Evolutionary conservation across 768 basidiomycete species (phyloP).

Genomic region (Russula earlei): DNA sequence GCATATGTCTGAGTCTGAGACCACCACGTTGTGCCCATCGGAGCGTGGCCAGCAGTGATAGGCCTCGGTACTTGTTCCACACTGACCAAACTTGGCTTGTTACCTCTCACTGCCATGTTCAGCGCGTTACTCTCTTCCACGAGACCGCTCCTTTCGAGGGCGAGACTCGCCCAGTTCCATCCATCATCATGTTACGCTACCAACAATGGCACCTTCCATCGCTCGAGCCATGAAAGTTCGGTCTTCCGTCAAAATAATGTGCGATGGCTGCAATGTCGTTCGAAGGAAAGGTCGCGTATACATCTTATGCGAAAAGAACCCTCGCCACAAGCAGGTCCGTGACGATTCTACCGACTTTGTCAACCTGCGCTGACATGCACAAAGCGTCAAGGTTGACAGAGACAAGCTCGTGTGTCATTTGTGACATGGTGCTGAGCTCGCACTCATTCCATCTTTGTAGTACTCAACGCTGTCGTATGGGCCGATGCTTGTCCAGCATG

Average conservation of each 20-base stretch:
- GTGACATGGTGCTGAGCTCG: too few species aligned
- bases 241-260: constrained; percentile 88
- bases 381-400: constrained; percentile 54
- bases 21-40: too few species aligned
- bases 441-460: background rate
- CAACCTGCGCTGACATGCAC: constrained; percentile 17
- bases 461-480: background rate
- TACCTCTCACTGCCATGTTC: constrained; percentile 37
- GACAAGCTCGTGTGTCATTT: background rate
- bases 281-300: constrained; percentile 85
- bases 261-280: constrained; percentile 87
- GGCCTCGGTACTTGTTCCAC: too few species aligned
- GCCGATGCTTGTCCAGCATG: background rate
- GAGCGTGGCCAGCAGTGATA: too few species aligned
- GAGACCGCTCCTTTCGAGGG: constrained; percentile 49
- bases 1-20: background rate
- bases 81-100: background rate
- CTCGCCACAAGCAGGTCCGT: constrained; percentile 91
- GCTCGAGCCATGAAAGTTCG: constrained; percentile 94
- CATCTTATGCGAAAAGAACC: constrained; percentile 86
- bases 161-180: constrained; percentile 28
- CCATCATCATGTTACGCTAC: constrained; percentile 24
- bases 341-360: constrained; percentile 18
- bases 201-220: constrained; percentile 24
- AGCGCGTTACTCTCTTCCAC: constrained; percentile 55